Base-by-base conservation (phyloP, 495 filamentous ascomycete species). In the Penicillium steckii region DNA sequence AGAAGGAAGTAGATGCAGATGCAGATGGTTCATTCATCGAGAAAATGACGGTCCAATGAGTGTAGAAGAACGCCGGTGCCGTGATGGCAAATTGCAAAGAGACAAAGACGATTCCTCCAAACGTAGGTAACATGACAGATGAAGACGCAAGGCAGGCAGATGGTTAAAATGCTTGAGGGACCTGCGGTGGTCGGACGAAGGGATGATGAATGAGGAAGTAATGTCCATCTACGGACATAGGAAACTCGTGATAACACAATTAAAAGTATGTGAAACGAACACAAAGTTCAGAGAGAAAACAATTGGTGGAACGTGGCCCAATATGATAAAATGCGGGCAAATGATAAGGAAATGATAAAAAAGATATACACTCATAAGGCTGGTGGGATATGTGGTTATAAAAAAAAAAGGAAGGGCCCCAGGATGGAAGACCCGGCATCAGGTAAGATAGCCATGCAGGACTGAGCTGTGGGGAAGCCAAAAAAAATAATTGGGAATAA, bases 361-460 rank as follows among this genome's bases (percentile, higher is more conserved):
- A 41, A 48, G 54, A 65, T 54, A 49, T 56, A 65, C 60, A 66
- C 55, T 71, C 64, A 68, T 71, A 57, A 67, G 58, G 57, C 59
- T 60, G 52, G 47, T 57, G 53, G 55, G 51, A 67, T 68, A 59
- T 64, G 53, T 64, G 61, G n/a, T n/a, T n/a, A n/a, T n/a, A n/a
- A n/a, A n/a, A 56, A 59, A 53, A 46, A 59, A 50, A 55, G 53
- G 24, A 46, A 43, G 52, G 29, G 52, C 43, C 26, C 27, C 48
- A 53, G 19, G 38, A 41, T 41, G 38, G n/a, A 53, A 35, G 26
- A 37, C 41, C 24, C 17, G 57, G 49, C 45, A 25, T 53, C 46
- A 46, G 44, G 50, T 57, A 48, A 37, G 44, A 35, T 15, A 17
- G 35, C 49, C 47, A 49, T 45, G 29, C 46, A 48, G 48, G 38